Base-by-base conservation (phyloP, 2,329 filamentous ascomycete genomes). In the Fusarium sp. region DNA sequence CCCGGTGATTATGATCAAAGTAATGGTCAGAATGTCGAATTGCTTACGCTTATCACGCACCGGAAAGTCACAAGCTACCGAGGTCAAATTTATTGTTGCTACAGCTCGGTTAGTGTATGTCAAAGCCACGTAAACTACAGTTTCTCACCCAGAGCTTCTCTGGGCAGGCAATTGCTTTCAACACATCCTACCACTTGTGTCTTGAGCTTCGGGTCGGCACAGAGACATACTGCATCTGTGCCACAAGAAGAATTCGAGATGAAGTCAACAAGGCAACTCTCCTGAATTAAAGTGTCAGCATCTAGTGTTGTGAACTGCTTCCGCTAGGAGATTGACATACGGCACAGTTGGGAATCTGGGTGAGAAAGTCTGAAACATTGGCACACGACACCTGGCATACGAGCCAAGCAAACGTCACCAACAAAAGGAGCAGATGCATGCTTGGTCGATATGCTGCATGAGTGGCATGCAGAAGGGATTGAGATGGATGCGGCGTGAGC, bases 31-130 rank as follows among this genome's bases (percentile, higher is more conserved):
- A 14, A 30, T n/a, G 1, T 56, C 24, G 3, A 56, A 44, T 36
- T 54, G 50, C 2, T 20, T 1, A 5, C 55, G 54, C 7, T 11
- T 56, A 7, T 56, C 54, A 20, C 54, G 12, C 0, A 56, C 30
- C 3, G 54, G 54, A 24, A 44, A 56, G 15, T 44, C 49, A 24
- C 54, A 56, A 2, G 49, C 49, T 14, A 23, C 14, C 9, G 54
- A 44, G 2, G 39, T 56, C 9, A 36, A 38, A 17, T 56, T 56
- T 4, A 55, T 21, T 12, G 39, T 38, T 6, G 30, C 54, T 56
- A 2, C 7, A 7, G 8, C 9, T 4, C 28, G 26, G 19, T 56
- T 7, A 56, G 49, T 15, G 12, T 4, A 5, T 3, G 15, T 14
- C 6, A 26, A 26, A 7, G 24, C 24, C 24, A 26, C 24, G 10